Percentiles rank a stretch among this genome's conserved stretches.
Conservation (phyloP, 208 protist genomes). For the Borovskyia barvae region DNA sequence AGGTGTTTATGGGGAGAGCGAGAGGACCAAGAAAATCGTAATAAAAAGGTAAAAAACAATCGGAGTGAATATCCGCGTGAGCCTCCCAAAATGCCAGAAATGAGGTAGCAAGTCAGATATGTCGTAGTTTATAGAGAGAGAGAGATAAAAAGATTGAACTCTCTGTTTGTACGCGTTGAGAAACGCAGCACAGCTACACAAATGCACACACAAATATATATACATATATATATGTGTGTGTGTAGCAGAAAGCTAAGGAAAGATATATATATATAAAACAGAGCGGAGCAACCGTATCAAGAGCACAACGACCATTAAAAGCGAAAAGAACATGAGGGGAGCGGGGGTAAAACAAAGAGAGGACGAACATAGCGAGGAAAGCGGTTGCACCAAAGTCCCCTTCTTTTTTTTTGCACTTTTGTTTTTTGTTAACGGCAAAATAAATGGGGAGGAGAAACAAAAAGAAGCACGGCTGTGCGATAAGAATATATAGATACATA, state of each 20-base stretch:
- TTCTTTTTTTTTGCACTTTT: background rate
- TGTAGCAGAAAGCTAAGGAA: background rate
- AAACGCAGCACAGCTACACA: too few relatives aligned
- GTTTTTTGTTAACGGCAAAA: background rate
- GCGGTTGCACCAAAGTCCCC: too few relatives aligned
- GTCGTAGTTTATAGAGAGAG: background rate
- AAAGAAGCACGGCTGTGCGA: background rate
- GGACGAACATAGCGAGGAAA: too few relatives aligned
- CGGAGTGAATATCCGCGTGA: background rate
- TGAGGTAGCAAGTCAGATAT: background rate
- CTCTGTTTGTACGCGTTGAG: background rate
- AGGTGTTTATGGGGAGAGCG: background rate
- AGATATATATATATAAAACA: constrained; percentile 4
- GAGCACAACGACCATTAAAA: too few relatives aligned
- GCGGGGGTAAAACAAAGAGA: too few relatives aligned
- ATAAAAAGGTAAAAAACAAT: background rate
- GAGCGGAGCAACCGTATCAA: background rate
- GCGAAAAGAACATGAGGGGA: too few relatives aligned
- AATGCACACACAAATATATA: background rate
- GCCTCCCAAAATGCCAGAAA: background rate
- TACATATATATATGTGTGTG: background rate
- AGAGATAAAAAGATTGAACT: background rate
- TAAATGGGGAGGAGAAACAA: background rate
- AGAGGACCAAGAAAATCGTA: background rate
- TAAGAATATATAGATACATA: too few relatives aligned